Percentiles rank a stretch among this genome's conserved stretches.
phyloP scores from a whole-genome alignment of 176 grass and related monocot genomes.

The Avena sativa region DNA sequence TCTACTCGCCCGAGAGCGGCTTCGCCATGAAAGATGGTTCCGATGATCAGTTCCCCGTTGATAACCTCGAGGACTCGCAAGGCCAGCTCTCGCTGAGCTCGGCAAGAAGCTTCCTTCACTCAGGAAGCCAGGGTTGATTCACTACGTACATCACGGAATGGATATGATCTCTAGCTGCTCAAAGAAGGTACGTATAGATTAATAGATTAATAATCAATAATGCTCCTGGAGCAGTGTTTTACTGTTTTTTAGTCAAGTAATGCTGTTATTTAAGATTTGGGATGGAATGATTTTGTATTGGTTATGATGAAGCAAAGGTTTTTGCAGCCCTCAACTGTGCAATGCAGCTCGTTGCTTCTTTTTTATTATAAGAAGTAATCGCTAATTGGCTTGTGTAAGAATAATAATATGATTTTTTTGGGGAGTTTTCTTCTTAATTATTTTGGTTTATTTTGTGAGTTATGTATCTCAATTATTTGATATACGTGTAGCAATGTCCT shows the following conservation, averaged over 20 bases:
- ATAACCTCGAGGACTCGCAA: constrained; percentile 59
- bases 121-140: constrained; percentile 43
- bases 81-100: constrained; percentile 66
- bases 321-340: background rate
- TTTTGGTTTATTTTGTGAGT: constrained; percentile 11
- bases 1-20: constrained; percentile 61
- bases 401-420: constrained; percentile 31
- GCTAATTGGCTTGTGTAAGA: constrained; percentile 48
- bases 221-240: constrained; percentile 25
- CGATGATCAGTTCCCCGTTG: constrained; percentile 51
- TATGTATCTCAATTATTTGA: background rate
- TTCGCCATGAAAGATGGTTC: constrained; percentile 66
- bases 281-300: background rate
- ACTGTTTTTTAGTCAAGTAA: constrained; percentile 29
- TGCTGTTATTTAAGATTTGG: constrained; percentile 41
- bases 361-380: constrained; percentile 35
- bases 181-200: constrained; percentile 50
- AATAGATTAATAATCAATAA: constrained; percentile 36
- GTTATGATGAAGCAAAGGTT: constrained; percentile 18
- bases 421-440: background rate
- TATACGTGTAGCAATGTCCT: no score
- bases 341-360: constrained; percentile 50
- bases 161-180: constrained; percentile 28
- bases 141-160: background rate
- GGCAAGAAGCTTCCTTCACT: constrained; percentile 64